These are phyloP conservation scores for Ampelomyces quisqualis DNA, from an alignment of 2,329 filamentous ascomycete genomes.

Conservation along the genomic window DNA sequence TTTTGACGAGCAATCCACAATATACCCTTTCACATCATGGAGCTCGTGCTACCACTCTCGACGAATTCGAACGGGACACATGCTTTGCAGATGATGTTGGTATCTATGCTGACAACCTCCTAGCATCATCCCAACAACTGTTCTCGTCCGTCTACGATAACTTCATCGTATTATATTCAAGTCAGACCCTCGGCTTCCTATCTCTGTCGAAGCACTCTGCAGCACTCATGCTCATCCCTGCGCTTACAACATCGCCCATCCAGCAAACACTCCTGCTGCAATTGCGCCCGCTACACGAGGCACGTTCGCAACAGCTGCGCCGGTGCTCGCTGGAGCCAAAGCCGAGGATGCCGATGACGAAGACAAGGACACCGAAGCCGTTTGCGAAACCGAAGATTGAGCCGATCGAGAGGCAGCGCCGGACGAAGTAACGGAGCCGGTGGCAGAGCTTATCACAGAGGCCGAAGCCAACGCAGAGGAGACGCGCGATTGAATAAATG, in stretches of 20 bases:
- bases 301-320: conserved; percentile 18
- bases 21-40: conserved; percentile 29
- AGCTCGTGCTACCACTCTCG: neutral
- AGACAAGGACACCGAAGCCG: neutral
- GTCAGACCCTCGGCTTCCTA: neutral
- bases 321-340: conserved; percentile 18
- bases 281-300: conserved; percentile 20
- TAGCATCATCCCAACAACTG: neutral
- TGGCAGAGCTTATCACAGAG: conserved; percentile 3
- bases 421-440: neutral
- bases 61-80: neutral
- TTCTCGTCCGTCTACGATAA: no score
- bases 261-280: conserved; percentile 24
- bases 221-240: neutral
- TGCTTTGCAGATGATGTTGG: neutral
- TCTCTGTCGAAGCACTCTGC: neutral
- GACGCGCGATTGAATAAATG: conserved; percentile 6
- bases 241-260: conserved; percentile 17
- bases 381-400: no score
- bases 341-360: conserved; percentile 11
- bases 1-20: conserved; percentile 21
- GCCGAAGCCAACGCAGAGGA: conserved; percentile 7
- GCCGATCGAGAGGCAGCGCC: neutral
- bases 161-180: neutral
- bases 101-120: neutral